Evolutionary conservation across 768 basidiomycete species (phyloP).

Genomic region (Phylloporus arenicola): DNA sequence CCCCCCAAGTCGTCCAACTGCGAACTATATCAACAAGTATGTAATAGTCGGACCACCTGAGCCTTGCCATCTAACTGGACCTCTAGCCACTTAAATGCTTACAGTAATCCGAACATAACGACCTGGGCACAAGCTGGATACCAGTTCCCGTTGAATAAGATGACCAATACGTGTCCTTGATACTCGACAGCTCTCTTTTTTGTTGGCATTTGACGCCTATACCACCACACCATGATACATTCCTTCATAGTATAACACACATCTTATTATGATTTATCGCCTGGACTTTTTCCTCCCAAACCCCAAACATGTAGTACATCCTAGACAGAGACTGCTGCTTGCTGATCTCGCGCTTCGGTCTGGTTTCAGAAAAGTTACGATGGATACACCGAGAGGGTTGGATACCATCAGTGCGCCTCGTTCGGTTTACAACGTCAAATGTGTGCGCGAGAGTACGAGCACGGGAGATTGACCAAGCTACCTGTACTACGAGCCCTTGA

Average conservation of each 20-base stretch:
- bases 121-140: conserved; percentile 79
- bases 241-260: conserved; percentile 21
- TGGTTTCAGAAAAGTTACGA: neutral
- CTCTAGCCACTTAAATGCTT: conserved; percentile 44
- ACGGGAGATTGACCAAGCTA: too few relatives aligned
- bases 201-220: conserved; percentile 6
- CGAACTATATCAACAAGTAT: conserved; percentile 68
- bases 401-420: too few relatives aligned
- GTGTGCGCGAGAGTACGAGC: too few relatives aligned
- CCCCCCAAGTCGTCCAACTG: conserved; percentile 72
- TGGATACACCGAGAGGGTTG: neutral
- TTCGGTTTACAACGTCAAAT: too few relatives aligned
- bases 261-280: conserved; percentile 24
- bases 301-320: conserved; percentile 9
- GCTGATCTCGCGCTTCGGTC: neutral
- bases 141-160: conserved; percentile 63
- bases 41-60: conserved; percentile 12
- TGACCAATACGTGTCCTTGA: conserved; percentile 22
- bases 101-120: conserved; percentile 78
- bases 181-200: conserved; percentile 5
- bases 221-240: conserved; percentile 18
- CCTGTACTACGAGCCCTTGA: too few relatives aligned
- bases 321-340: conserved; percentile 8
- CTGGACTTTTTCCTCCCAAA: conserved; percentile 11
- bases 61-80: conserved; percentile 5